These are phyloP conservation scores for Zygosaccharomyces gambellarensis DNA, from an alignment of 805 yeast species.

Conservation along the genomic window DNA sequence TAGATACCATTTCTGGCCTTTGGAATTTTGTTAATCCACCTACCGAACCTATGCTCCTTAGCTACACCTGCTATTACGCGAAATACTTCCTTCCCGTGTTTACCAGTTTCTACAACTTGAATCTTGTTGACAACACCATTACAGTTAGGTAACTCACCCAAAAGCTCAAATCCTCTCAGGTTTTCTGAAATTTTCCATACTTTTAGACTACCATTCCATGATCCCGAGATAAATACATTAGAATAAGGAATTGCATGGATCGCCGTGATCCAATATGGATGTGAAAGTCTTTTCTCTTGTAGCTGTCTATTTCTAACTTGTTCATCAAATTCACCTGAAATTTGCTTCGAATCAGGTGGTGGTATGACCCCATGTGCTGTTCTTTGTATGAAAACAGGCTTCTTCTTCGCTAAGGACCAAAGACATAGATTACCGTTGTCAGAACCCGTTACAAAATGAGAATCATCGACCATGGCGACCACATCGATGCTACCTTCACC, in stretches of 20 bases:
- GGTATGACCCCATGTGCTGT: constrained; percentile 73
- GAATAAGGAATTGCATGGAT: constrained; percentile 78
- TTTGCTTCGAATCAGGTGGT: constrained; percentile 43
- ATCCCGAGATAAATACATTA: constrained; percentile 81
- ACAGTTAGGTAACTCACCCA: constrained; percentile 55
- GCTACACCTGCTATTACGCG: constrained; percentile 63
- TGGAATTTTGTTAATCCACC: constrained; percentile 65
- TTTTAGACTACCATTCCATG: constrained; percentile 73
- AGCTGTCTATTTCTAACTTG: constrained; percentile 43
- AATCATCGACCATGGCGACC: constrained; percentile 86
- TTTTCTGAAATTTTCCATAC: constrained; percentile 74
- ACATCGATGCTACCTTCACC: constrained; percentile 88
- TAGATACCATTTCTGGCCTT: constrained; percentile 74
- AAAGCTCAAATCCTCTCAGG: constrained; percentile 51
- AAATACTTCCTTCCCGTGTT: constrained; percentile 46
- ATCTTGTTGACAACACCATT: constrained; percentile 68
- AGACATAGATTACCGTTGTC: constrained; percentile 88
- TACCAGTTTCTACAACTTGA: constrained; percentile 50
- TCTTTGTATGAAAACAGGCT: constrained; percentile 67
- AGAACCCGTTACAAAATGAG: constrained; percentile 89
- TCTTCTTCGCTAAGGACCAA: constrained; percentile 89
- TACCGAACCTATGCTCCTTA: constrained; percentile 83
- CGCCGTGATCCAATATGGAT: constrained; percentile 83
- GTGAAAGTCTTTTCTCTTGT: constrained; percentile 49
- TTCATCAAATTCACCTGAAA: constrained; percentile 47